Evolutionary conservation across 345 rosid genomes (phyloP), one percentile per base, ranked within the genome.

Genomic region (Gossypium rotundifolium): DNA sequence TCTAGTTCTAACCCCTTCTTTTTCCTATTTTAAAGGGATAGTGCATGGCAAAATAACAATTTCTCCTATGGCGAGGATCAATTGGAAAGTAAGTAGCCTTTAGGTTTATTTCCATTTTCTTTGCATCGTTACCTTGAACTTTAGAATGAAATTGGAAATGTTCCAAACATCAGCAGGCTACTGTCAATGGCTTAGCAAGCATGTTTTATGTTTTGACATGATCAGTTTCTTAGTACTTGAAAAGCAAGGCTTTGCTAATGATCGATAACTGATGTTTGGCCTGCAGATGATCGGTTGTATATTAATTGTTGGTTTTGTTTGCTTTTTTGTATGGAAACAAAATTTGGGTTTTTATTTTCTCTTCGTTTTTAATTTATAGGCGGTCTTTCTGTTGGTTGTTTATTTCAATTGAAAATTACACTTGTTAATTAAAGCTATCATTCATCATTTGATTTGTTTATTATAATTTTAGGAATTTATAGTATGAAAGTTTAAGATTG

Each of bases 41-140:
- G 42, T 48, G 13, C 57, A 23, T 68, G 72, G 72, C 42, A 68
- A 9, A 23, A 14, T n/a, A 68, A 68, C 38, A 23, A 14, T 68
- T 25, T 25, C 72, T 48, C 57, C 38, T 68, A 58, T 25, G 72
- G 29, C 25, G 72, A 68, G 25, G 72, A 48, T 9, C 42, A 68
- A 68, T 25, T 22, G 42, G 9, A 68, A 68, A 68, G 72, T 68
- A 68, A 48, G 55, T 48, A 48, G 57, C 72, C 72, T 23, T 45
- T 11, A 13, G 1, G 38, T 33, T 33, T 33, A 1, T 33, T 33
- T 40, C 40, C 6, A 60, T 2, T 58, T 58, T 2, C 3, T 12
- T 59, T 59, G 11, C 2, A 13, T 16, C 18, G 17, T 25, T 12
- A 59, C 8, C 25, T 11, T 58, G 14, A 22, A 1, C 11, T 25